phyloP scores from a whole-genome alignment of 1,284 basidiomycete species.

The Ustilago xerochloae region DNA sequence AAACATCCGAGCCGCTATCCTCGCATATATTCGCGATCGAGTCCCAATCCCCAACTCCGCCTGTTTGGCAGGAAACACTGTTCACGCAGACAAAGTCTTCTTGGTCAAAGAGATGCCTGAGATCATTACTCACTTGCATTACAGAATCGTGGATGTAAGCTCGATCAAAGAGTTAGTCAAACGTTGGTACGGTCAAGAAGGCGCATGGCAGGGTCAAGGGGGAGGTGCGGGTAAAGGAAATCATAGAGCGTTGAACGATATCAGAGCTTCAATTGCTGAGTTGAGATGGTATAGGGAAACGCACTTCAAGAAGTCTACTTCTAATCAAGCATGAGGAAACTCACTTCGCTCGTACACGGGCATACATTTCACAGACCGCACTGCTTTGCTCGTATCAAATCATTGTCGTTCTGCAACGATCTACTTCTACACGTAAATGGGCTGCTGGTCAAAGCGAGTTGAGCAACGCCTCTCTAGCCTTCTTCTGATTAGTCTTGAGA shows the following conservation, averaged over 20 bases:
- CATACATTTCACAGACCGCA: too few relatives aligned
- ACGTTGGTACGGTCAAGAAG: constrained; percentile 77
- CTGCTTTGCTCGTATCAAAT: background rate
- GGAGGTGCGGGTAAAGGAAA: background rate
- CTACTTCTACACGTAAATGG: background rate
- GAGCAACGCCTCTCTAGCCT: constrained; percentile 45
- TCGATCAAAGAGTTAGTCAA: constrained; percentile 83
- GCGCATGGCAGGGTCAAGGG: constrained; percentile 20
- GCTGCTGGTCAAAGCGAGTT: constrained; percentile 7
- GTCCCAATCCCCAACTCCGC: constrained; percentile 72
- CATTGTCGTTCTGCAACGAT: background rate
- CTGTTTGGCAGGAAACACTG: constrained; percentile 82
- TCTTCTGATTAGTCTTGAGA: constrained; percentile 43
- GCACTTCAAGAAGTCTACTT: background rate
- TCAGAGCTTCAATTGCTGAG: constrained; percentile 77
- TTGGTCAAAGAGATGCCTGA: constrained; percentile 80
- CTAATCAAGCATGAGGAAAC: too few relatives aligned
- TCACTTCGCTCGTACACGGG: too few relatives aligned
- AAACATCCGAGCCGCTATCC: constrained; percentile 68
- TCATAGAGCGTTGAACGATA: constrained; percentile 80
- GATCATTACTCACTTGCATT: constrained; percentile 69
- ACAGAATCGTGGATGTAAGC: constrained; percentile 72
- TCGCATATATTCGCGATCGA: constrained; percentile 70
- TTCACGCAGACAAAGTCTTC: constrained; percentile 81
- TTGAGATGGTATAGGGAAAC: constrained; percentile 68